These are phyloP conservation scores for Pseudogymnoascus sp. DNA, from an alignment of 2,329 filamentous ascomycete genomes.

Conservation along the genomic window DNA sequence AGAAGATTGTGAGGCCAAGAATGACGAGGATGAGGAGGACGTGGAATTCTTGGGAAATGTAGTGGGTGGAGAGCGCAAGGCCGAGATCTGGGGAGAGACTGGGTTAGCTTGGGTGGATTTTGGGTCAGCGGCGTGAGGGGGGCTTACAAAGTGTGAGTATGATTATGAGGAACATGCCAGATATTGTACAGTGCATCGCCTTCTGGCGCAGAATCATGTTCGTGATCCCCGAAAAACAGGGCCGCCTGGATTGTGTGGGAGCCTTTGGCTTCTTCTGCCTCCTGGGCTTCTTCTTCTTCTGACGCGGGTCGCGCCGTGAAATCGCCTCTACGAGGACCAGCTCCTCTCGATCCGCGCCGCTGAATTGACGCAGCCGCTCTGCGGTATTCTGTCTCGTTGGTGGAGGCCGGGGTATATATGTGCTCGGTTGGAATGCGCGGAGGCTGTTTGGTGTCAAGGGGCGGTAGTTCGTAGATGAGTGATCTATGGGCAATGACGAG, in stretches of 20 bases:
- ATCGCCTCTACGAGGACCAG: neutral
- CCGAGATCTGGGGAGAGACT: conserved; percentile 54
- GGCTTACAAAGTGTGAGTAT: conserved; percentile 51
- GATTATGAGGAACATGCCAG: conserved; percentile 36
- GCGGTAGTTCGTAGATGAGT: conserved; percentile 15
- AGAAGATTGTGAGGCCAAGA: conserved; percentile 66
- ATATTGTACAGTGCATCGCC: conserved; percentile 55
- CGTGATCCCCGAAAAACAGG: conserved; percentile 44
- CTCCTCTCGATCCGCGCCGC: conserved; percentile 10
- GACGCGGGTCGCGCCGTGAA: neutral
- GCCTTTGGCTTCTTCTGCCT: conserved; percentile 25
- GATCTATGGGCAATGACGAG: conserved; percentile 8
- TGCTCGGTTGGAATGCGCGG: conserved; percentile 9
- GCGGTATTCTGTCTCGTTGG: conserved; percentile 14
- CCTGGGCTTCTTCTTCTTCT: conserved; percentile 21
- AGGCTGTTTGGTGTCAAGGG: conserved; percentile 14
- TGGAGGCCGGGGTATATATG: conserved; percentile 11
- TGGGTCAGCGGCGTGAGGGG: neutral
- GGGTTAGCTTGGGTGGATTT: neutral
- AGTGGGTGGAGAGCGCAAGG: conserved; percentile 58
- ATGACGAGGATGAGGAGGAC: conserved; percentile 74
- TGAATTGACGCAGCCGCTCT: conserved; percentile 16
- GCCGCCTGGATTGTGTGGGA: conserved; percentile 15
- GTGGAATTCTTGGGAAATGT: conserved; percentile 64
- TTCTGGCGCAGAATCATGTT: conserved; percentile 47